Evolutionary conservation across 2,329 filamentous ascomycete species (phyloP).

Genomic region (Aspergillus sp.): DNA sequence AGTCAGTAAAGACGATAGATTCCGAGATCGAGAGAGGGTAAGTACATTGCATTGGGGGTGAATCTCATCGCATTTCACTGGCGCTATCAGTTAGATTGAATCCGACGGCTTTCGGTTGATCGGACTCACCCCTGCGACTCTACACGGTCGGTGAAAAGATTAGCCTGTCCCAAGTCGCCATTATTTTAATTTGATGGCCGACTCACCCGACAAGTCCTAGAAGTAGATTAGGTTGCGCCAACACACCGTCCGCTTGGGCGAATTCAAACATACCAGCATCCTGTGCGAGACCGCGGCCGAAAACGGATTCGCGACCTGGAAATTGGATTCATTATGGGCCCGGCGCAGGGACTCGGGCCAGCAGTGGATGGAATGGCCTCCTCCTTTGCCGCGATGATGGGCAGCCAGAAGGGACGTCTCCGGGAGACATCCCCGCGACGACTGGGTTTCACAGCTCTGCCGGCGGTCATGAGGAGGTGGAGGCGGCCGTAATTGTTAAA

Average conservation of each 20-base stretch:
- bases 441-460: conserved; percentile 37
- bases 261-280: conserved; percentile 48
- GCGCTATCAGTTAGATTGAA: background rate
- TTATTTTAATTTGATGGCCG: conserved; percentile 5
- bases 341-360: conserved; percentile 8
- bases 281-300: conserved; percentile 54
- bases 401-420: conserved; percentile 39
- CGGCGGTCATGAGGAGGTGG: conserved; percentile 34
- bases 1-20: no score
- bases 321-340: conserved; percentile 30
- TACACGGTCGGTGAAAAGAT: conserved; percentile 16
- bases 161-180: background rate
- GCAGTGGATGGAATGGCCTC: conserved; percentile 24
- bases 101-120: no score
- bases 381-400: conserved; percentile 47
- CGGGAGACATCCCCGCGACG: conserved; percentile 36
- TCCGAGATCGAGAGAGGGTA: conserved; percentile 14
- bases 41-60: conserved; percentile 55
- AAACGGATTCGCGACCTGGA: conserved; percentile 46
- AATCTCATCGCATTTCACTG: conserved; percentile 58
- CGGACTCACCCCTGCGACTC: conserved; percentile 41
- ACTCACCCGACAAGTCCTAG: conserved; percentile 46
- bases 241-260: conserved; percentile 8
- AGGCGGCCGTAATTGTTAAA: no score
- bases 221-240: conserved; percentile 7